Conservation (phyloP, 2,329 filamentous ascomycete species). For the Pleomassaria siparia region DNA sequence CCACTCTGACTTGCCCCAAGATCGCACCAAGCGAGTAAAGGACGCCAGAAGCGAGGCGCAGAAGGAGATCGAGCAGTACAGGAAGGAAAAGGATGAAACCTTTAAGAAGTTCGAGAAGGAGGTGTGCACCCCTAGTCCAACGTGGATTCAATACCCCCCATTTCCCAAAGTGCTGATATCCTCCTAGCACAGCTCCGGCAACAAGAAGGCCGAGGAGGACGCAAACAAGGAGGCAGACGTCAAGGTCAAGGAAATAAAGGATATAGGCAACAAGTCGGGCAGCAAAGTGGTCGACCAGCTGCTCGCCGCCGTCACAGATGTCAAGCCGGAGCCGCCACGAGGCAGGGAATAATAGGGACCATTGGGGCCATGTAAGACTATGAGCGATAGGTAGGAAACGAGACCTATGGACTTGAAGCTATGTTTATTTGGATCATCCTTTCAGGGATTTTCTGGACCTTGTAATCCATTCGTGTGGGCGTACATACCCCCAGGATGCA, state of each 20-base stretch:
- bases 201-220: slow-evolving; percentile 70
- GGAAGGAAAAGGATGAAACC: slow-evolving; percentile 84
- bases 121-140: slow-evolving; percentile 46
- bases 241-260: slow-evolving; percentile 80
- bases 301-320: slow-evolving; percentile 80
- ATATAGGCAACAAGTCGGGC: slow-evolving; percentile 76
- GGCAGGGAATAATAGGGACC: neutral
- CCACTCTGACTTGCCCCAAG: slow-evolving; percentile 48
- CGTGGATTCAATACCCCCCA: neutral
- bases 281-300: slow-evolving; percentile 80
- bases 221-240: slow-evolving; percentile 78
- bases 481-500: neutral
- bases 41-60: slow-evolving; percentile 96
- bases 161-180: slow-evolving; percentile 24
- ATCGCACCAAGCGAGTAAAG: slow-evolving; percentile 95
- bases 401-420: neutral
- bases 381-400: neutral
- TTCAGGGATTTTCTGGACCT: neutral
- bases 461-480: neutral
- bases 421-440: neutral
- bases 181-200: slow-evolving; percentile 83
- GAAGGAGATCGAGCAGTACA: slow-evolving; percentile 95
- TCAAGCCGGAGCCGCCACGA: slow-evolving; percentile 69
- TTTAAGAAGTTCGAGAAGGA: slow-evolving; percentile 92
- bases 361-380: neutral